phyloP scores from a whole-genome alignment of 2,329 filamentous ascomycete species.

The Cylindrodendrum hubeiense region DNA sequence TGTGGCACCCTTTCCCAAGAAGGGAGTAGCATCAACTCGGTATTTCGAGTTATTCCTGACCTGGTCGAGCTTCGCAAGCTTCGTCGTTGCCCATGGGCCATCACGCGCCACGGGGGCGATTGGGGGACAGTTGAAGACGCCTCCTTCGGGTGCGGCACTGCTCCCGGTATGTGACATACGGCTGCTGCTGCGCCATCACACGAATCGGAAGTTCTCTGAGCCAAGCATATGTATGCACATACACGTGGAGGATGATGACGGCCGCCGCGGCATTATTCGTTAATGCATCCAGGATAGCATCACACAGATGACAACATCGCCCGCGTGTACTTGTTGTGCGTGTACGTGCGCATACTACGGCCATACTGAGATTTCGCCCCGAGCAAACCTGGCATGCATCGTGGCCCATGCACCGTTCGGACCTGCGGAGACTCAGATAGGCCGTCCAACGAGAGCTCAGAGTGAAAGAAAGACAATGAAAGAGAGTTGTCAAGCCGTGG shows the following conservation, averaged over 20 bases:
- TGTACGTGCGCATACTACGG: neutral
- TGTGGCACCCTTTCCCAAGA: neutral
- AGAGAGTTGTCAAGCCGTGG: neutral
- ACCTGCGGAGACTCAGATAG: neutral
- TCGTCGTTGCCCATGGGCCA: slow-evolving; percentile 13
- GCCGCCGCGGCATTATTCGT: slow-evolving; percentile 3
- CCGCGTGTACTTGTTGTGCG: slow-evolving; percentile 8
- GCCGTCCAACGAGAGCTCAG: neutral
- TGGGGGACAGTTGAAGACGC: neutral
- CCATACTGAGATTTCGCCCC: neutral
- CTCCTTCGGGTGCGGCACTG: slow-evolving; percentile 25
- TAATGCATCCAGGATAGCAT: neutral
- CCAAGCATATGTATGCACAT: neutral
- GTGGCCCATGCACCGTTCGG: slow-evolving; percentile 10
- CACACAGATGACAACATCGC: slow-evolving; percentile 10
- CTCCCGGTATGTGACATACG: slow-evolving; percentile 9
- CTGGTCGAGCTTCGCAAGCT: slow-evolving; percentile 11
- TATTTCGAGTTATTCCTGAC: slow-evolving; percentile 21
- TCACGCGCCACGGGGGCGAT: slow-evolving; percentile 26
- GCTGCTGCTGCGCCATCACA: slow-evolving; percentile 16
- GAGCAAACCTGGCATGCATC: slow-evolving; percentile 3
- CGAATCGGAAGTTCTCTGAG: slow-evolving; percentile 7
- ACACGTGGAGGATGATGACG: slow-evolving; percentile 5
- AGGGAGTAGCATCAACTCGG: slow-evolving; percentile 1
- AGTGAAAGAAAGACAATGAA: neutral